Base-by-base conservation (phyloP, 495 filamentous ascomycete species). In the Viridothelium virens region DNA sequence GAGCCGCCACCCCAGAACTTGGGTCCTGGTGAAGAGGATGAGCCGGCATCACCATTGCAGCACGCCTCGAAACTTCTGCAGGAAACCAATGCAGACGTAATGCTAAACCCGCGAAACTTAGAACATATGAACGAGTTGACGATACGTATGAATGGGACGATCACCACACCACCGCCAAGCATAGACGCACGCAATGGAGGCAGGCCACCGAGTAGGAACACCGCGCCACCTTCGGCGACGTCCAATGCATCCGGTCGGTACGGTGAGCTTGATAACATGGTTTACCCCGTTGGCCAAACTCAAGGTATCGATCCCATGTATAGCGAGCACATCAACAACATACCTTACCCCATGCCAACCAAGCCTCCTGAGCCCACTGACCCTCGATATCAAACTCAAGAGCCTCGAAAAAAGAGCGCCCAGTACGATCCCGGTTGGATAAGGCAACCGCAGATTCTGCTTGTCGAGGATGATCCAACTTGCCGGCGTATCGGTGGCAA, bases 271-370 rank as follows among this genome's bases (percentile, higher is more conserved):
- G 90, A 94, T 67, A 86, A 86, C 64, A 82, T 95, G 67, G 91
- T 96, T 16, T 97, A 97, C 75, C 92, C 92, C 0, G 90, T 95
- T 18, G 92, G 92, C 0, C 85, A 91, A 62, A 92, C 87, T 4
- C 88, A 92, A 67, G 92, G 92, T 34, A 97, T 97, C 71, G 92
- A 97, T 75, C 92, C 92, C 7, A 92, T 93, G 84, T 92, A 93
- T 72, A 88, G 89, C 68, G 92, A 96, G 67, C 91, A 97, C 71
- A 90, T 96, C 70, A 84, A 91, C 78, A 96, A 96, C 69, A 93
- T 97, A 48, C 92, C 92, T 1, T 97, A 96, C 71, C 71, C 86
- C 61, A 77, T 89, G 77, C 88, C 87, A 2, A 72, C 86, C 25
- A 87, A 87, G 66, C 81, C 84, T 16, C 66, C 79, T 12, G 85